phyloP scores from a whole-genome alignment of 129 eudicot species.

The Flaveria sonorensis region DNA sequence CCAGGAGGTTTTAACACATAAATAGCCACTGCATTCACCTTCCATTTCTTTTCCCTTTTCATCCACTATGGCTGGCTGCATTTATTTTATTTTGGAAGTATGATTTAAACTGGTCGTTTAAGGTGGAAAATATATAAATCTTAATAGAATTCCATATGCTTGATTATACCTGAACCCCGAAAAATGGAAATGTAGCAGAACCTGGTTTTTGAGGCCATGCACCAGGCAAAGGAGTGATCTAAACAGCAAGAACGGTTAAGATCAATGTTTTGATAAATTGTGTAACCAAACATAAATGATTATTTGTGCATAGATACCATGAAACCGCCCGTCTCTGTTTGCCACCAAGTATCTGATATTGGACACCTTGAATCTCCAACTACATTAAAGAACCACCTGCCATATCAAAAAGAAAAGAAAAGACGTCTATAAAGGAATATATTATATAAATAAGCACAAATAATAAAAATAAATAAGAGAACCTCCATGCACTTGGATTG shows the following conservation, averaged over 20 bases:
- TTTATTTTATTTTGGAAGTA: conserved; percentile 14
- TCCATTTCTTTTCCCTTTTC: conserved; percentile 93
- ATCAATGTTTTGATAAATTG: conserved; percentile 1
- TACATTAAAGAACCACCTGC: conserved; percentile 90
- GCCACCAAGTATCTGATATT: conserved; percentile 99
- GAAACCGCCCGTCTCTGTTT: conserved; percentile 98
- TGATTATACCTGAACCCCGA: conserved; percentile 84
- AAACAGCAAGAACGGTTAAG: conserved; percentile 30
- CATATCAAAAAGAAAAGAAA: not conserved
- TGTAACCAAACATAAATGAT: conserved; percentile 2
- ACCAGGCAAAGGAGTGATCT: conserved; percentile 98
- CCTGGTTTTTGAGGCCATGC: conserved; percentile 99
- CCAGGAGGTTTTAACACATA: conserved; percentile 89
- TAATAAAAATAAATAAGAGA: not conserved
- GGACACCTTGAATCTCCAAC: conserved; percentile 97
- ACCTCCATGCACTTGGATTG: conserved; percentile 99
- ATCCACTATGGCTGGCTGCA: conserved; percentile 95
- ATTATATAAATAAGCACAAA: not conserved
- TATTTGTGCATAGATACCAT: conserved; percentile 50
- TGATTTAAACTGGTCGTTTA: not conserved
- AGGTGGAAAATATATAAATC: not conserved
- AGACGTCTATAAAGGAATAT: not conserved
- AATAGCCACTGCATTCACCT: conserved; percentile 96
- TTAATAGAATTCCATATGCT: not conserved
- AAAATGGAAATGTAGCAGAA: conserved; percentile 96